Conservation (phyloP, 2,329 filamentous ascomycete species). For the Aspergillus sp. region DNA sequence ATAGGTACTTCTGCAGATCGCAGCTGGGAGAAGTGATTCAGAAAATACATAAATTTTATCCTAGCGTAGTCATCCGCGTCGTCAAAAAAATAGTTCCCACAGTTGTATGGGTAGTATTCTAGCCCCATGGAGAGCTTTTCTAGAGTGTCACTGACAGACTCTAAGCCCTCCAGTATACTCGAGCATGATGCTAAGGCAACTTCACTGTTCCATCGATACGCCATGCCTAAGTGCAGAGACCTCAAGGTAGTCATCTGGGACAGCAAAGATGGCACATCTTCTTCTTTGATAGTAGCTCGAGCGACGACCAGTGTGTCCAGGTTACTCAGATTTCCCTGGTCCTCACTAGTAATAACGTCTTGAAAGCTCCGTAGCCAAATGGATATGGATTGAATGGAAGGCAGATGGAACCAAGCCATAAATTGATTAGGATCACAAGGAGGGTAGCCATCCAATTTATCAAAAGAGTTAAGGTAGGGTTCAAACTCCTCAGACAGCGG, state of each 20-base stretch:
- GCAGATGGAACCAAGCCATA: neutral
- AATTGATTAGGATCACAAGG: constrained; percentile 1
- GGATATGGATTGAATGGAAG: neutral
- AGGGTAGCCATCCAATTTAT: neutral
- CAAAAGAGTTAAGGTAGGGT: neutral
- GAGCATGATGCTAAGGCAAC: neutral
- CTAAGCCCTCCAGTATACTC: neutral
- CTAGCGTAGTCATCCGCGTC: too few relatives aligned
- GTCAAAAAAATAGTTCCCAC: too few relatives aligned
- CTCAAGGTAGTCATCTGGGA: neutral
- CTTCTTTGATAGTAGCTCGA: constrained; percentile 1
- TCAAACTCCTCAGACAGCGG: neutral
- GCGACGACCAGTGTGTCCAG: neutral
- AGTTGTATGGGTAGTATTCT: constrained; percentile 2
- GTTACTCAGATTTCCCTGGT: neutral
- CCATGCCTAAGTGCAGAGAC: neutral
- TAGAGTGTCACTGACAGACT: neutral
- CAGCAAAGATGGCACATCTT: neutral
- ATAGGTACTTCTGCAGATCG: constrained; percentile 2
- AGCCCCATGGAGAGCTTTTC: constrained; percentile 2
- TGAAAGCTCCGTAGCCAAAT: constrained; percentile 1
- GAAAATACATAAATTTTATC: neutral
- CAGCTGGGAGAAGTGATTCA: neutral
- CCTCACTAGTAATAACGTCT: neutral
- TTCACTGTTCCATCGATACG: neutral